phyloP scores from a whole-genome alignment of 1,284 basidiomycete species.

The Xerocomus alliaceus region DNA sequence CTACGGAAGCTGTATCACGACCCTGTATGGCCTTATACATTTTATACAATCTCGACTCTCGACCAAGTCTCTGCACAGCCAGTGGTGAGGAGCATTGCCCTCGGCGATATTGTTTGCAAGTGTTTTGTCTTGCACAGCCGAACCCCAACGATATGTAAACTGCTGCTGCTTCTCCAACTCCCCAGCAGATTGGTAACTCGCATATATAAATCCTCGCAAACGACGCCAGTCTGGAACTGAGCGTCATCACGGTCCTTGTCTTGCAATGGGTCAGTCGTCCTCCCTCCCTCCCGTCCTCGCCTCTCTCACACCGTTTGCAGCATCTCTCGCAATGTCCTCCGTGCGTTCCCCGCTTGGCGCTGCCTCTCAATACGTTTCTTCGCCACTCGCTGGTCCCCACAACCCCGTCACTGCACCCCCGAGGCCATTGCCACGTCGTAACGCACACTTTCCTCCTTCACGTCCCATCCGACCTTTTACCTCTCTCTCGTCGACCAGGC shows the following conservation, averaged over 20 bases:
- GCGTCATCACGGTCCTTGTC: constrained; percentile 39
- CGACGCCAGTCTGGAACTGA: constrained; percentile 40
- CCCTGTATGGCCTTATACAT: too few relatives aligned
- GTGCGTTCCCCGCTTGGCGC: constrained; percentile 37
- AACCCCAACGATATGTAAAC: constrained; percentile 40
- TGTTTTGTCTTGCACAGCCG: constrained; percentile 32
- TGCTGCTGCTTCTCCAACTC: constrained; percentile 7
- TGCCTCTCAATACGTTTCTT: constrained; percentile 55
- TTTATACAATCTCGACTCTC: too few relatives aligned
- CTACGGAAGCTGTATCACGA: constrained; percentile 31
- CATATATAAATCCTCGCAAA: constrained; percentile 40
- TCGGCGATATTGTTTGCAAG: constrained; percentile 20
- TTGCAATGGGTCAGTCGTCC: constrained; percentile 37
- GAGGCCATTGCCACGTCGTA: constrained; percentile 49
- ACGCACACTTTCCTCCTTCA: constrained; percentile 66
- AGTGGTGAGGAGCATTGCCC: neutral
- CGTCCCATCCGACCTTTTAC: constrained; percentile 76
- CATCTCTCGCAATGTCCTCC: constrained; percentile 43
- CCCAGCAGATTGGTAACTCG: constrained; percentile 34
- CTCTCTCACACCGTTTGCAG: constrained; percentile 26
- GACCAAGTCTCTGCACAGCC: too few relatives aligned
- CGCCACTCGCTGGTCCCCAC: constrained; percentile 61
- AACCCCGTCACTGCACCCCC: constrained; percentile 33
- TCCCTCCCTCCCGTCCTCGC: too few relatives aligned
- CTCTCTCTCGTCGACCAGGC: constrained; percentile 39